Evolutionary conservation across 768 basidiomycete species (phyloP), one percentile per base, ranked within the genome.

Genomic region (Tylopilus vinaceipallidus): DNA sequence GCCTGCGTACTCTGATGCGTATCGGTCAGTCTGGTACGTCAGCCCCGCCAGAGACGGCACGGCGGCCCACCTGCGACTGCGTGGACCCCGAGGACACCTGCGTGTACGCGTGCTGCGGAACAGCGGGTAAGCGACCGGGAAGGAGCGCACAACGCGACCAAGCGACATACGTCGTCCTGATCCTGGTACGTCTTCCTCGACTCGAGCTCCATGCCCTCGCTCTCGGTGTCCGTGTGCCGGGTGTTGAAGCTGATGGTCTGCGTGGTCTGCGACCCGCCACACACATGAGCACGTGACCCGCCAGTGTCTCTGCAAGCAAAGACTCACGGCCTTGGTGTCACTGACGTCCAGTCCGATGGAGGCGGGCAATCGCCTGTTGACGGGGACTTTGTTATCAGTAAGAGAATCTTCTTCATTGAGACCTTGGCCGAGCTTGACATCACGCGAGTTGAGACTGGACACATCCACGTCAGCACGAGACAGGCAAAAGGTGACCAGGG

Each of bases 381-480:
- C n/a, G 3, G 40, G n/a, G 0, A 26, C 23, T 13, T 54, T 50
- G 20, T 39, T 61, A 26, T 50, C 48, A 0, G 36, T 32, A 0
- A 52, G 14, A 10, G 63, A 54, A 1, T 57, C 61, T 41, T 67
- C 66, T 46, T 63, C 61, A 6, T 67, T 50, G n/a, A 63, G 3
- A 30, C 66, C 66, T 0, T 46, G 44, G 0, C 66, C 67, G 0
- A 29, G 39, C 16, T 19, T 47, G 3, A 53, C 41, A 9, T 57
- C 41, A 10, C 66, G 67, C 23, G 42, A 46, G 19, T 63, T 67
- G n/a, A 67, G 64, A 8, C 67, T 67, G 20, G 8, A 27, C 33
- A 23, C 16, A 8, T 30, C n/a, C 26, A 34, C 27, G 19, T 65
- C 32, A 59, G 33, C 17, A 0, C 5, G 26, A 10, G 13, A 24